These are phyloP conservation scores for Fusarium tuaranense DNA, from an alignment of 2,329 filamentous ascomycete genomes.

Conservation along the genomic window DNA sequence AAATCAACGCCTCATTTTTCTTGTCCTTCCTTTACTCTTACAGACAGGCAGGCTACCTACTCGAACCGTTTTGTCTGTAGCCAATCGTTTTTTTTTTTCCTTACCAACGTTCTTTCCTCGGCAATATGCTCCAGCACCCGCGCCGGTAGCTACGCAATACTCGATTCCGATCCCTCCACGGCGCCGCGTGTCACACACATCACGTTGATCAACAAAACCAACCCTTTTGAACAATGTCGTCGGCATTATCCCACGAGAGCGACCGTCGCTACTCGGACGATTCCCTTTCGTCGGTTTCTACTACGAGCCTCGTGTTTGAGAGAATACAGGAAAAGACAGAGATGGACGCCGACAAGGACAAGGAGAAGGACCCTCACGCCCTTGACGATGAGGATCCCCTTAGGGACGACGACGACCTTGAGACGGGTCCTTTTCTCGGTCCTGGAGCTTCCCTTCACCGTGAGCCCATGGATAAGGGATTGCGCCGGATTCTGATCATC, in stretches of 20 bases:
- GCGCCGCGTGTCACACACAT: constrained; percentile 15
- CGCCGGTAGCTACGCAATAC: constrained; percentile 6
- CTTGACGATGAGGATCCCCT: constrained; percentile 59
- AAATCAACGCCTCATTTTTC: constrained; percentile 19
- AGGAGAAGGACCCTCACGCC: constrained; percentile 48
- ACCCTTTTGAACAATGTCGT: constrained; percentile 27
- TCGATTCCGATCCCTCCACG: constrained; percentile 1
- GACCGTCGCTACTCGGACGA: constrained; percentile 57
- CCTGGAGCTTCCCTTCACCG: constrained; percentile 52
- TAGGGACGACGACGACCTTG: constrained; percentile 56
- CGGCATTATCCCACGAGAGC: constrained; percentile 25
- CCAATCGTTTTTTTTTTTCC: constrained; percentile 14
- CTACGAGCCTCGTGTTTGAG: constrained; percentile 85
- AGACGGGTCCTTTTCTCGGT: constrained; percentile 65
- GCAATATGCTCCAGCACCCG: constrained; percentile 37
- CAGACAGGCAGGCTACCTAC: not conserved
- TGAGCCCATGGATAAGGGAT: constrained; percentile 73
- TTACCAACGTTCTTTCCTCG: constrained; percentile 16
- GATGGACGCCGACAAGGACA: constrained; percentile 44
- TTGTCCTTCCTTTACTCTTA: constrained; percentile 6
- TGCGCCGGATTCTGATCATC: constrained; percentile 73
- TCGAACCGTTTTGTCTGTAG: constrained; percentile 5
- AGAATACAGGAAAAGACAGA: constrained; percentile 71
- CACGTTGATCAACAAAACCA: constrained; percentile 8
- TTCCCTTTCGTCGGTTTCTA: constrained; percentile 82